phyloP scores from a whole-genome alignment of 2,329 filamentous ascomycete genomes.

The Verticillium dahliae region DNA sequence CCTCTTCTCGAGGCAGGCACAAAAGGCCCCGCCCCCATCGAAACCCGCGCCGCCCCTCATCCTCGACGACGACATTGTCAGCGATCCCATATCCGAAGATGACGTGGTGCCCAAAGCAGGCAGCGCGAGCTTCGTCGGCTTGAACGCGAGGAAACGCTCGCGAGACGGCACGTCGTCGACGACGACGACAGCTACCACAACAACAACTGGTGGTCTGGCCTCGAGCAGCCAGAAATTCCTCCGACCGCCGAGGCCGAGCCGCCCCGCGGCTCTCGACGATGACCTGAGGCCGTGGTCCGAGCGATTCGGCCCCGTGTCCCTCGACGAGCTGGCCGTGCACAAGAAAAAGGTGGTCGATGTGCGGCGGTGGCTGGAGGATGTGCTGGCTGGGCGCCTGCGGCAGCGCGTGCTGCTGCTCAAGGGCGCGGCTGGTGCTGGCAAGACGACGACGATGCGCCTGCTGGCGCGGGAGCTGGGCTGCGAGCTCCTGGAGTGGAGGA shows the following conservation, averaged over 20 bases:
- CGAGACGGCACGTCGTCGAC: conserved; percentile 22
- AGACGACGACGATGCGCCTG: conserved; percentile 79
- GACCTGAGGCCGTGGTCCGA: conserved; percentile 81
- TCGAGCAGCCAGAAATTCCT: conserved; percentile 45
- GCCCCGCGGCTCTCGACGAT: conserved; percentile 29
- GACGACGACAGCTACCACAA: conserved; percentile 6
- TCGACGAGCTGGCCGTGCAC: conserved; percentile 87
- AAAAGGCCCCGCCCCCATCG: conserved; percentile 27
- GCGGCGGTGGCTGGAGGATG: conserved; percentile 71
- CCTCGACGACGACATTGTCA: conserved; percentile 40
- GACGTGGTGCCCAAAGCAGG: conserved; percentile 48
- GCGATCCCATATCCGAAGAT: conserved; percentile 54
- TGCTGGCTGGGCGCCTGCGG: conserved; percentile 56
- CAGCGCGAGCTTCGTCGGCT: conserved; percentile 43
- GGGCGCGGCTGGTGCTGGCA: conserved; percentile 84
- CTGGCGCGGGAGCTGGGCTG: conserved; percentile 72
- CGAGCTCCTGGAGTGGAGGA: conserved; percentile 84
- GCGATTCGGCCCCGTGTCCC: conserved; percentile 64
- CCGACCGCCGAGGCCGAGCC: conserved; percentile 28
- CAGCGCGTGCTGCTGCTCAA: conserved; percentile 80
- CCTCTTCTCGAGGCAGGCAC: conserved; percentile 56
- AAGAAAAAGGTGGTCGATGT: conserved; percentile 92
- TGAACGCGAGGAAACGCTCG: conserved; percentile 48
- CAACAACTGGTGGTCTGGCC: not conserved
- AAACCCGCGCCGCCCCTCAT: conserved; percentile 12